phyloP scores from a whole-genome alignment of 345 rosid genomes.

The Ceriops decandra region DNA sequence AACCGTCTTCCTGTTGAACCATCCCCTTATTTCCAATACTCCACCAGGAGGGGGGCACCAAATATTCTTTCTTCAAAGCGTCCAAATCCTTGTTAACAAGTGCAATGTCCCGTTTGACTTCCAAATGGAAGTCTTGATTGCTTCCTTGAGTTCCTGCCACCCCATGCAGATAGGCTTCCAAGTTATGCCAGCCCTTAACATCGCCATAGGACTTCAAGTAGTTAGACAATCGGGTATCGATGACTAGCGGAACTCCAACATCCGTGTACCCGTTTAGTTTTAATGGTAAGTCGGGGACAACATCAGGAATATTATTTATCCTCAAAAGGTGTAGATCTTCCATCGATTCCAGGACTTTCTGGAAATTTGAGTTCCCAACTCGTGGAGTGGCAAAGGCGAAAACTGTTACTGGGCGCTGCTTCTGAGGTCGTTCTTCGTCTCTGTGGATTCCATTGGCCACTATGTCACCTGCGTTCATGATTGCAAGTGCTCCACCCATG shows the following conservation, averaged over 20 bases:
- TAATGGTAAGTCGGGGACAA: conserved; percentile 14
- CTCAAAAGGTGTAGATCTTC: conserved; percentile 28
- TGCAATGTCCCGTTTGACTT: conserved; percentile 26
- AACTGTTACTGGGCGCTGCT: conserved; percentile 44
- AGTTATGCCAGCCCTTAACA: conserved; percentile 15
- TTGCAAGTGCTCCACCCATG: conserved; percentile 54
- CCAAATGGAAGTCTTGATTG: conserved; percentile 19
- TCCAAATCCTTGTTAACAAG: conserved; percentile 27
- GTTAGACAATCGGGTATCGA: conserved; percentile 23
- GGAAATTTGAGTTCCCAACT: conserved; percentile 41
- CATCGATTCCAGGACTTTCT: conserved; percentile 12
- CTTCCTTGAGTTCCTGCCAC: conserved; percentile 33
- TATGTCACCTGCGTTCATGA: conserved; percentile 53
- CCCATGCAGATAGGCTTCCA: conserved; percentile 39
- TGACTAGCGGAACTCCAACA: conserved; percentile 23
- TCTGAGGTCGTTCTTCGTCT: conserved; percentile 8
- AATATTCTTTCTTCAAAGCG: conserved; percentile 36
- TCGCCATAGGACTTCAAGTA: conserved; percentile 29
- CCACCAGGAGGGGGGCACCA: conserved; percentile 54
- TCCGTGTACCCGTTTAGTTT: conserved; percentile 8
- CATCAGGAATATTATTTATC: conserved; percentile 22
- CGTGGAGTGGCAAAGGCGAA: conserved; percentile 51
- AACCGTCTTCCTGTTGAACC: conserved; percentile 49
- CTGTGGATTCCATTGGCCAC: conserved; percentile 30
- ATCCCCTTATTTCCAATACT: conserved; percentile 43